These are phyloP conservation scores for Mucor ambiguus DNA, from an alignment of 371 early-diverging fungal genomes.

Conservation along the genomic window DNA sequence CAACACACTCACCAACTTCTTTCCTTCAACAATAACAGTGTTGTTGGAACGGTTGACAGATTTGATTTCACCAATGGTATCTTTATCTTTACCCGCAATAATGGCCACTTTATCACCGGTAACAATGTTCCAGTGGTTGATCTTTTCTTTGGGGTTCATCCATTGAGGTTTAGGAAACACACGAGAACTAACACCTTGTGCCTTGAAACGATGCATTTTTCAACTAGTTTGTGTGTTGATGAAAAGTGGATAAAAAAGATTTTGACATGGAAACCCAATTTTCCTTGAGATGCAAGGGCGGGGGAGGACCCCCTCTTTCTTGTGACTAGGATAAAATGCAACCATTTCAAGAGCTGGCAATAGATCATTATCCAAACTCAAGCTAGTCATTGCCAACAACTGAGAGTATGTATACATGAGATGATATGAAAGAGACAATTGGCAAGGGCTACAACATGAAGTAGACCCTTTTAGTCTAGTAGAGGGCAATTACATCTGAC, in stretches of 20 bases:
- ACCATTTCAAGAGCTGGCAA: neutral
- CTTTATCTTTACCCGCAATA: constrained; percentile 57
- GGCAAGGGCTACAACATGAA: neutral
- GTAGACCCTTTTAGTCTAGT: neutral
- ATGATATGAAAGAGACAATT: neutral
- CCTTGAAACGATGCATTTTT: constrained; percentile 36
- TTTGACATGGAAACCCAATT: constrained; percentile 9
- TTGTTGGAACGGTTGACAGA: constrained; percentile 44
- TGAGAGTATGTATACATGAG: neutral
- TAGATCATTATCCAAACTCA: neutral
- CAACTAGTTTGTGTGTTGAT: neutral
- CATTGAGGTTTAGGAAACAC: constrained; percentile 35
- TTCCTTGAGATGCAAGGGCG: constrained; percentile 15
- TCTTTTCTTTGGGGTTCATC: constrained; percentile 47
- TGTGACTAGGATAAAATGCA: constrained; percentile 1
- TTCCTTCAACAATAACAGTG: constrained; percentile 51
- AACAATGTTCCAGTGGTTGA: constrained; percentile 51
- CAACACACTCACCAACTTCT: constrained; percentile 41
- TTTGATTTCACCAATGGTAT: constrained; percentile 53
- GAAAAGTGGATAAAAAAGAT: neutral
- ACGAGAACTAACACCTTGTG: constrained; percentile 40
- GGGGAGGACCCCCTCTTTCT: constrained; percentile 7
- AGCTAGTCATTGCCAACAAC: too few relatives aligned
- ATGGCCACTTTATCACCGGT: constrained; percentile 55
- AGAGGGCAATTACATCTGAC: neutral